Evolutionary conservation across 495 filamentous ascomycete genomes (phyloP), one percentile per base, ranked within the genome.

Genomic region (Aspergillus haitiensis): DNA sequence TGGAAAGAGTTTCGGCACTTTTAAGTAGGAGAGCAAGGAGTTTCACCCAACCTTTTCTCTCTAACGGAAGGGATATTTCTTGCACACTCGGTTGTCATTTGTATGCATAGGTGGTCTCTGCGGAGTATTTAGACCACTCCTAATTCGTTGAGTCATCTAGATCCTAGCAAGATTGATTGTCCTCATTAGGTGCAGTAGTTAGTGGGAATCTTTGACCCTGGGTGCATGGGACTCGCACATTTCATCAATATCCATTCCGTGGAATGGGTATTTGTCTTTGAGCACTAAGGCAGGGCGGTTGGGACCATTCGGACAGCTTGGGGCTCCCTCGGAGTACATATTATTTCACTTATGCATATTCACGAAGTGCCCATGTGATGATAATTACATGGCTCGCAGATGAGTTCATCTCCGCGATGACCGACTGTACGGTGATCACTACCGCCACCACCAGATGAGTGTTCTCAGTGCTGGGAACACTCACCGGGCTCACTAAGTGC

Each of bases 1-100:
- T 45, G 51, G 52, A 50, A 15, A 62, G 53, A 35, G 18, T 49
- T 50, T 55, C 58, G 58, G 55, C 64, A 63, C 47, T 49, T 58
- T 46, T 47, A 27, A 56, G 51, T 58, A 50, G 16, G 44, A n/a
- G 31, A 36, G 36, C 32, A 46, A 15, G 47, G 54, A 36, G 21
- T 46, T 44, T 49, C 49, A 34, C 53, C 32, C 47, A 42, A 52
- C 35, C 40, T 56, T 60, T 58, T 39, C 42, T 10, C 9, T 50
- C 48, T 44, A 56, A 42, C n/a, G 37, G 48, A 16, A 13, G 46
- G 12, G 40, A 5, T 37, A 31, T 11, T 51, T 34, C 12, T 34
- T 35, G 18, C 34, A 42, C 32, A 13, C 16, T 39, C 32, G 54
- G n/a, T 27, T 52, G 53, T 56, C 47, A 49, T 40, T 56, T 42